These are phyloP conservation scores for Raffaelea arxii DNA, from an alignment of 2,329 filamentous ascomycete genomes.

Conservation along the genomic window DNA sequence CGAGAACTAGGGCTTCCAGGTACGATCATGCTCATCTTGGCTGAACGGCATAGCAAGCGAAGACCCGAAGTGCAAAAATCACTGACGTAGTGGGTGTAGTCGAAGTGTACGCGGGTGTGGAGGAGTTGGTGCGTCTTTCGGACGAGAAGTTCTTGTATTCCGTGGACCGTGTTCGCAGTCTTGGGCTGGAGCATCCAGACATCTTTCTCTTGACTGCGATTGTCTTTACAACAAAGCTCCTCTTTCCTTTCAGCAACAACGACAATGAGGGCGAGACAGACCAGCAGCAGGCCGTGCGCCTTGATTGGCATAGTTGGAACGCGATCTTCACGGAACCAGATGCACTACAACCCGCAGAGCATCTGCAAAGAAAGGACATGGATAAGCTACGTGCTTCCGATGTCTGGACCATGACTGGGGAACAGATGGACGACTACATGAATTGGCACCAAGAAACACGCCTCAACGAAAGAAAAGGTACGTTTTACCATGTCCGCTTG, in stretches of 20 bases:
- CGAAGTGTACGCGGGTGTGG: constrained; percentile 52
- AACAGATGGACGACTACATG: constrained; percentile 64
- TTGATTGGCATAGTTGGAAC: constrained; percentile 69
- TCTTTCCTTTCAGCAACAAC: constrained; percentile 61
- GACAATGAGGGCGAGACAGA: constrained; percentile 20
- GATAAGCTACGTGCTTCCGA: constrained; percentile 17
- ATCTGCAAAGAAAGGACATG: constrained; percentile 17
- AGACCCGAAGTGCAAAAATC: too few species aligned
- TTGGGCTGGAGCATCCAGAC: constrained; percentile 59
- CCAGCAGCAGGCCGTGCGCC: constrained; percentile 47
- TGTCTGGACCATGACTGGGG: constrained; percentile 37
- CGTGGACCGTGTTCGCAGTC: constrained; percentile 30
- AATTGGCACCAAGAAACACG: constrained; percentile 68
- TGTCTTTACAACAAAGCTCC: constrained; percentile 67
- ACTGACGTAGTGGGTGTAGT: too few species aligned
- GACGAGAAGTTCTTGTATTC: constrained; percentile 49
- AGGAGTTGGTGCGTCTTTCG: constrained; percentile 42
- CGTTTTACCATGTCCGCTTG: neutral
- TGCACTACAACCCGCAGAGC: too few species aligned
- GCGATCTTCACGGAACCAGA: constrained; percentile 28
- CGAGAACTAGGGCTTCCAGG: constrained; percentile 65
- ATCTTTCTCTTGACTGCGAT: constrained; percentile 61
- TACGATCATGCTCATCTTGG: constrained; percentile 35
- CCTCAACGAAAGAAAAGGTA: constrained; percentile 11
- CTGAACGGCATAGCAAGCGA: too few species aligned